phyloP scores from a whole-genome alignment of 305 asterid species.

The Solanum hybrid region DNA sequence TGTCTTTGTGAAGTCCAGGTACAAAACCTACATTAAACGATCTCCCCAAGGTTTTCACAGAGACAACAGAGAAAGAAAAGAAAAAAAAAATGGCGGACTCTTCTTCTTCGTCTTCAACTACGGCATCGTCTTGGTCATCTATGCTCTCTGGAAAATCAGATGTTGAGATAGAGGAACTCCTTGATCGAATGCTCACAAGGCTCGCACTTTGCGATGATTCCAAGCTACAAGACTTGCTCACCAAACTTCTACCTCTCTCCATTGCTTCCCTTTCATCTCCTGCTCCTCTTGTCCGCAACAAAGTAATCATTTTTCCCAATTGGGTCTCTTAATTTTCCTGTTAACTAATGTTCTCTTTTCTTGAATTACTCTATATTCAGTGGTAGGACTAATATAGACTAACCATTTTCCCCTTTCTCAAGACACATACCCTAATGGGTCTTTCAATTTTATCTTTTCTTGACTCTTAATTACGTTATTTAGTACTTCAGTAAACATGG shows the following conservation, averaged over 20 bases:
- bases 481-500: background rate
- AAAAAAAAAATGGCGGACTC: constrained; percentile 39
- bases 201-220: constrained; percentile 90
- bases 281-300: constrained; percentile 60
- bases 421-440: background rate
- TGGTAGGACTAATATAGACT: background rate
- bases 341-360: too few species aligned
- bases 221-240: constrained; percentile 79
- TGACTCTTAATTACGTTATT: background rate
- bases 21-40: background rate
- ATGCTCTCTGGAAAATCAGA: constrained; percentile 62
- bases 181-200: constrained; percentile 87
- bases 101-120: constrained; percentile 30
- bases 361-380: too few species aligned
- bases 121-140: constrained; percentile 33
- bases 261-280: constrained; percentile 71
- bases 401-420: background rate
- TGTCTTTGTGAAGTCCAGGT: background rate
- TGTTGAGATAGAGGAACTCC: constrained; percentile 62
- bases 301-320: constrained; percentile 28
- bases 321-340: background rate
- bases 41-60: background rate
- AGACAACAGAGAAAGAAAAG: too few species aligned
- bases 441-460: background rate
- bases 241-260: constrained; percentile 76